Percentiles rank a stretch among this genome's conserved stretches.
Evolutionary conservation across 2,329 filamentous ascomycete species (phyloP).

Genomic region (Trichoderma breve): DNA sequence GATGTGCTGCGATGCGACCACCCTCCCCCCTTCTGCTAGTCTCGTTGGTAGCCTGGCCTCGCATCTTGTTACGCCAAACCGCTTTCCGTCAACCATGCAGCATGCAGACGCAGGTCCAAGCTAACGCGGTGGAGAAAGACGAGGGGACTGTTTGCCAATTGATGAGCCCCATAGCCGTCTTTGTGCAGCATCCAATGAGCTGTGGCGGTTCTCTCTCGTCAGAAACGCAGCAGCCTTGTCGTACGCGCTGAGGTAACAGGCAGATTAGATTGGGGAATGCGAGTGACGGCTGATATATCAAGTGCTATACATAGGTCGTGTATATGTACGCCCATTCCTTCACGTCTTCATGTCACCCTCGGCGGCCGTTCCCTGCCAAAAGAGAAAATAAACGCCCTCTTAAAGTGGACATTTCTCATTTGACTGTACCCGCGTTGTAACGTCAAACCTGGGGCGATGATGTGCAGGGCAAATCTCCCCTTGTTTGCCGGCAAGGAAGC

Average conservation of each 20-base stretch:
- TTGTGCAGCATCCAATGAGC: neutral
- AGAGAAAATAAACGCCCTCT: neutral
- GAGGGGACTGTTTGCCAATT: neutral
- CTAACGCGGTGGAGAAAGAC: slow-evolving; percentile 16
- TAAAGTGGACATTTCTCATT: neutral
- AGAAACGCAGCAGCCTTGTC: neutral
- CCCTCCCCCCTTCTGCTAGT: neutral
- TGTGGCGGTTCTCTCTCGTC: neutral
- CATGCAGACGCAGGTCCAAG: slow-evolving; percentile 24
- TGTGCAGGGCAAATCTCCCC: neutral
- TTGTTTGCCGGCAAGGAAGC: neutral
- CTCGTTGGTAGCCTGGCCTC: neutral
- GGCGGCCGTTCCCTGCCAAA: neutral
- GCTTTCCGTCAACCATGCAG: slow-evolving; percentile 22
- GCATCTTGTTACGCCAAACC: slow-evolving; percentile 18
- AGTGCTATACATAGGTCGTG: neutral
- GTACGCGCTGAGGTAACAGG: neutral
- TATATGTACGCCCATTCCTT: neutral
- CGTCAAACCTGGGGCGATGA: neutral
- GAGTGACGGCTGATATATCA: neutral
- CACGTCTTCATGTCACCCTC: neutral
- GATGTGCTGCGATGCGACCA: slow-evolving; percentile 14
- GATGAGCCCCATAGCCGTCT: neutral
- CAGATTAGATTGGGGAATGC: neutral
- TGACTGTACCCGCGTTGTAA: neutral